Conservation (phyloP, 2,329 filamentous ascomycete genomes). For the Fusarium domesticum region DNA sequence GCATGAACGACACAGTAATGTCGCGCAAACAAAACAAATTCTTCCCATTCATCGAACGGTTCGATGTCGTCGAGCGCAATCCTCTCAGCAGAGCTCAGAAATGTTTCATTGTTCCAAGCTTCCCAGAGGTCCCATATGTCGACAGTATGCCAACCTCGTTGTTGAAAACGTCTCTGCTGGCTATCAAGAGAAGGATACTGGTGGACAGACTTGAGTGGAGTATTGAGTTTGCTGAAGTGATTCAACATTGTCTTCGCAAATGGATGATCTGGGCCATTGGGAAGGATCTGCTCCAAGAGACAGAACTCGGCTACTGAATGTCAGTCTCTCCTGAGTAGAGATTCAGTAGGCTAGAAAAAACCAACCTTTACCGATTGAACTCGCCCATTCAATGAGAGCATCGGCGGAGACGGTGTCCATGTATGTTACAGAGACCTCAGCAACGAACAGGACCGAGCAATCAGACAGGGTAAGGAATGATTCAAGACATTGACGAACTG, state of each 20-base stretch:
- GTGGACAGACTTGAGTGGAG: constrained; percentile 70
- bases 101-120: constrained; percentile 69
- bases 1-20: constrained; percentile 82
- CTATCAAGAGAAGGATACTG: constrained; percentile 64
- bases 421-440: constrained; percentile 88
- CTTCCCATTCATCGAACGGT: constrained; percentile 94
- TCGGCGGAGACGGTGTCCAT: constrained; percentile 76
- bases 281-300: constrained; percentile 81
- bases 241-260: constrained; percentile 84
- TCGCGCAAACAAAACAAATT: constrained; percentile 78
- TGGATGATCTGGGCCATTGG: constrained; percentile 72
- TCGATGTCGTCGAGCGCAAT: constrained; percentile 66
- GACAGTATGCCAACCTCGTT: constrained; percentile 65
- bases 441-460: constrained; percentile 71
- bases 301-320: constrained; percentile 64
- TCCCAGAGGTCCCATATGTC: constrained; percentile 73
- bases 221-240: constrained; percentile 78
- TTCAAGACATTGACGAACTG: constrained; percentile 58
- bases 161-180: constrained; percentile 66
- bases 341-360: background rate
- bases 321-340: constrained; percentile 9
- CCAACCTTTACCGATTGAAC: constrained; percentile 64
- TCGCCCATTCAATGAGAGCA: constrained; percentile 74
- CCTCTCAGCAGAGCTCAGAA: constrained; percentile 60
- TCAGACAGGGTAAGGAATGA: constrained; percentile 55